Evolutionary conservation across 768 basidiomycete genomes (phyloP).

Genomic region (Termitomyces sp.): DNA sequence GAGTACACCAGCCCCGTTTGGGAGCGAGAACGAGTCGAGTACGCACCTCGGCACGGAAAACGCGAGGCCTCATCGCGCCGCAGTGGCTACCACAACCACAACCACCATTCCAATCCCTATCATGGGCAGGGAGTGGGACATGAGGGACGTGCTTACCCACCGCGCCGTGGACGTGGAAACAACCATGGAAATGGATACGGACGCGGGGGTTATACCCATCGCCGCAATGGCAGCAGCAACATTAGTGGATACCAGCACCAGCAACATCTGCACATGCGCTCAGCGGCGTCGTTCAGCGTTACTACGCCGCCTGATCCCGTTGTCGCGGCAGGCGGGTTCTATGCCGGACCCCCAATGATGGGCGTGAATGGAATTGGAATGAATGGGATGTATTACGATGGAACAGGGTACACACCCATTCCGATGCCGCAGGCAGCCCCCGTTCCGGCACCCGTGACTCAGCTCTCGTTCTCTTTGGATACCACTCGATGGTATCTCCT

Average conservation of each 20-base stretch:
- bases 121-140: conserved; percentile 5
- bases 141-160: conserved; percentile 7
- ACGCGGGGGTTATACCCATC: conserved; percentile 27
- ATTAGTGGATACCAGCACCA: background rate
- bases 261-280: conserved; percentile 16
- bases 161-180: conserved; percentile 23
- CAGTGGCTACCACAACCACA: background rate
- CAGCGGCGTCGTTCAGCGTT: conserved; percentile 26
- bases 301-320: conserved; percentile 20
- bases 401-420: conserved; percentile 22
- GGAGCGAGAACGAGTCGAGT: conserved; percentile 14
- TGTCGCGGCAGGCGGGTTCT: background rate
- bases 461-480: conserved; percentile 55
- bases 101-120: background rate
- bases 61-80: conserved; percentile 6
- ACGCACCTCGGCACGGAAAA: conserved; percentile 12
- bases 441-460: conserved; percentile 23
- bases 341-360: conserved; percentile 5
- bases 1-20: conserved; percentile 12
- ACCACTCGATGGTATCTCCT: conserved; percentile 65
- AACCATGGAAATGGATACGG: conserved; percentile 31
- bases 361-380: background rate
- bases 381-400: conserved; percentile 24
- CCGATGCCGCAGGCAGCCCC: conserved; percentile 9
- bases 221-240: conserved; percentile 30